These are phyloP conservation scores for Oleoguttula mirabilis DNA, from an alignment of 495 filamentous ascomycete species.

Conservation along the genomic window DNA sequence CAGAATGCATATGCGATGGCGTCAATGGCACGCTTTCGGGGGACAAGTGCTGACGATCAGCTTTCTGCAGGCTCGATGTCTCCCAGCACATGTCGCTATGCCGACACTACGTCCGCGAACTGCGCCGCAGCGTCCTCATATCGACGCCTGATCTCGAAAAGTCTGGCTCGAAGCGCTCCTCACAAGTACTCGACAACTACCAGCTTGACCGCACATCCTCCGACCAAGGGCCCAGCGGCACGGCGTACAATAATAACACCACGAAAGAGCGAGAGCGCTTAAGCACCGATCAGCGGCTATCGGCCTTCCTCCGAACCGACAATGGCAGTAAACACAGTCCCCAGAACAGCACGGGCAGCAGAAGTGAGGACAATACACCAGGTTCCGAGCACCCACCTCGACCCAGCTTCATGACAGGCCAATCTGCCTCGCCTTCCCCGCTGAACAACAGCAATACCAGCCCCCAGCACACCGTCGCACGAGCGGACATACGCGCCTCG, in stretches of 20 bases:
- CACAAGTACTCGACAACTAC: conserved; percentile 55
- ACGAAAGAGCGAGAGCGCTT: conserved; percentile 8
- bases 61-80: conserved; percentile 76
- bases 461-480: conserved; percentile 56
- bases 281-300: conserved; percentile 62
- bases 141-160: conserved; percentile 86
- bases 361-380: conserved; percentile 21
- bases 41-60: background rate
- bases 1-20: too few relatives aligned
- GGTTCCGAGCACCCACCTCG: conserved; percentile 45
- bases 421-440: conserved; percentile 22
- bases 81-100: conserved; percentile 97
- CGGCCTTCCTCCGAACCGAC: conserved; percentile 77
- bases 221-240: conserved; percentile 21
- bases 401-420: conserved; percentile 56
- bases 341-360: conserved; percentile 42
- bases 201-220: conserved; percentile 10
- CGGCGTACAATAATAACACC: too few relatives aligned
- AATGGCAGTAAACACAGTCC: conserved; percentile 46
- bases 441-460: conserved; percentile 19
- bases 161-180: conserved; percentile 63
- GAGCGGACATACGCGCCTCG: conserved; percentile 78
- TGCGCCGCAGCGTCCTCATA: conserved; percentile 83
- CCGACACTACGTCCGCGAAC: conserved; percentile 90
- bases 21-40: too few relatives aligned